Conservation (phyloP, 805 yeast genomes). For the Metschnikowia drakensbergensis region DNA sequence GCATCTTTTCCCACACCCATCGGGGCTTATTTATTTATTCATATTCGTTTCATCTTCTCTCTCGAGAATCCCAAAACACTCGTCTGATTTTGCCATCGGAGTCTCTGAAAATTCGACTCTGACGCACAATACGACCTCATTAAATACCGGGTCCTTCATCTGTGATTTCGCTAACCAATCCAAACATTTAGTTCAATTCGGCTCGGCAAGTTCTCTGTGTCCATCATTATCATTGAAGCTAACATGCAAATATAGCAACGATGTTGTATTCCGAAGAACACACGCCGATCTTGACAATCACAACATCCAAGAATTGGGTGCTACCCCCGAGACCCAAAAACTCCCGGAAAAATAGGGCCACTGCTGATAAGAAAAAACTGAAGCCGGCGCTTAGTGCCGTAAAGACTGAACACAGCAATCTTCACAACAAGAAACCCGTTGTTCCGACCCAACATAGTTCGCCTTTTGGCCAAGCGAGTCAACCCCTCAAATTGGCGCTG, state of each 20-base stretch:
- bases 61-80: too few relatives aligned
- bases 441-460: not conserved
- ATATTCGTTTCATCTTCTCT: not conserved
- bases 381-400: not conserved
- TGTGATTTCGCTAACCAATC: too few relatives aligned
- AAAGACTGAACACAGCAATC: not conserved
- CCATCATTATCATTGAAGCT: not conserved
- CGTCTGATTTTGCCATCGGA: too few relatives aligned
- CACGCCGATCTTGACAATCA: slow-evolving; percentile 19
- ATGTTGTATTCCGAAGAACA: slow-evolving; percentile 13
- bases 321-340: slow-evolving; percentile 21
- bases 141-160: too few relatives aligned
- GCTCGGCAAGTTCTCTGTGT: not conserved
- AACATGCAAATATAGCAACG: slow-evolving; percentile 12
- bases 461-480: not conserved
- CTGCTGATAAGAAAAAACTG: slow-evolving; percentile 25
- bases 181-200: too few relatives aligned
- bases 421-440: not conserved
- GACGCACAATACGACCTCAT: too few relatives aligned
- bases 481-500: not conserved
- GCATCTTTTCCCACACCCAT: not conserved
- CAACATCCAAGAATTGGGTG: slow-evolving; percentile 20
- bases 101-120: too few relatives aligned
- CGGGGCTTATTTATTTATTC: not conserved
- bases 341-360: slow-evolving; percentile 15